Percentiles rank a stretch among this genome's conserved stretches.
phyloP scores from a whole-genome alignment of 306 rosid species.

The Rubus parviflorus region DNA sequence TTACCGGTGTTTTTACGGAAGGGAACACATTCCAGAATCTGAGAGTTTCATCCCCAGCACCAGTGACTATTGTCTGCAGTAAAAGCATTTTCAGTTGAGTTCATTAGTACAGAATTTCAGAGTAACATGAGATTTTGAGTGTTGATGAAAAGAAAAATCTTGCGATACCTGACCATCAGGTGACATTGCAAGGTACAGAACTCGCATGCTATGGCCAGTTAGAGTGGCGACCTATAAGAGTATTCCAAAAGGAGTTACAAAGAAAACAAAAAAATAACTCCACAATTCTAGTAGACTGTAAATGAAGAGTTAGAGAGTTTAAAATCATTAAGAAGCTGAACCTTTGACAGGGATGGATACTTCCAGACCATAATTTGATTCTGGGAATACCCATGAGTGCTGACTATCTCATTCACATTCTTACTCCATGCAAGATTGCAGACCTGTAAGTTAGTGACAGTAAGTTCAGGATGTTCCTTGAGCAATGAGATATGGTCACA shows the following conservation, averaged over 20 bases:
- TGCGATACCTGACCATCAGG: conserved; percentile 91
- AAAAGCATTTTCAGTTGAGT: neutral
- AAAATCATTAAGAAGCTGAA: conserved; percentile 8
- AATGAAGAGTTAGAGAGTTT: neutral
- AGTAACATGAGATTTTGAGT: neutral
- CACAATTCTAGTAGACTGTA: neutral
- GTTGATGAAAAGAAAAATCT: neutral
- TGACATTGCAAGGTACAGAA: conserved; percentile 92
- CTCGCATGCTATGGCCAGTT: conserved; percentile 97
- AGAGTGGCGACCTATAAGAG: conserved; percentile 80
- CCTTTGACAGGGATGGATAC: conserved; percentile 90
- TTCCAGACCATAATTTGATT: conserved; percentile 99
- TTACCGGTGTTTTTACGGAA: conserved; percentile 81
- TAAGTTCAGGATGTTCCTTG: conserved; percentile 3
- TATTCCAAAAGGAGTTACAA: neutral
- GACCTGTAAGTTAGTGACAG: conserved; percentile 52
- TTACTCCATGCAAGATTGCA: conserved; percentile 99
- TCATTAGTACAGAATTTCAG: neutral
- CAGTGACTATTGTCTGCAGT: conserved; percentile 90
- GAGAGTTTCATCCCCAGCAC: conserved; percentile 98
- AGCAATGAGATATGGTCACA: neutral
- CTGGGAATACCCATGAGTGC: conserved; percentile 98
- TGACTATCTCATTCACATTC: conserved; percentile 92
- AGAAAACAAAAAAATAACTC: neutral
- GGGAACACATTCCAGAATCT: conserved; percentile 95